Conservation (phyloP, 148 eudicot genomes). For the Rhododendron kiyosumense region DNA sequence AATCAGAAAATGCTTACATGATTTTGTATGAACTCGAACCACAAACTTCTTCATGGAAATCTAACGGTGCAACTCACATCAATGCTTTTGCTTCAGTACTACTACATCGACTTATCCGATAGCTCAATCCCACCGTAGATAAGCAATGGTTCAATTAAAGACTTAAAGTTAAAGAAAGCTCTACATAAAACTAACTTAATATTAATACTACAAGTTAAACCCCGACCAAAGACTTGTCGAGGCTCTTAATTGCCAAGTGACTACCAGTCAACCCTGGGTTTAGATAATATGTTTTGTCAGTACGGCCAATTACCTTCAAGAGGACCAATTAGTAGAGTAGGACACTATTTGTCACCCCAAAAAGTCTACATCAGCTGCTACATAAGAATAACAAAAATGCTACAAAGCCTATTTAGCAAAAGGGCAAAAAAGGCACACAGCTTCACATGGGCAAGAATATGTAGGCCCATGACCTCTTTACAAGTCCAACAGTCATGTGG, state of each 20-base stretch:
- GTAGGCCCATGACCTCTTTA: neutral
- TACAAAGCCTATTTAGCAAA: neutral
- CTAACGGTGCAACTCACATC: neutral
- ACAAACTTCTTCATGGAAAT: neutral
- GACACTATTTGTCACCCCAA: neutral
- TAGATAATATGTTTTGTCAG: neutral
- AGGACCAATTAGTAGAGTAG: neutral
- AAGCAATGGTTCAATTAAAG: too few species aligned
- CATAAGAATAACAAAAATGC: slow-evolving; percentile 2
- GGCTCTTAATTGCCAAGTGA: too few species aligned
- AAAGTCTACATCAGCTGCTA: neutral
- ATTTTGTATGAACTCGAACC: neutral
- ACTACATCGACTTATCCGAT: neutral
- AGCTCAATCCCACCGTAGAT: too few species aligned
- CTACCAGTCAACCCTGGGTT: too few species aligned
- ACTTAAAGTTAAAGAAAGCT: too few species aligned
- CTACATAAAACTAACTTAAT: too few species aligned
- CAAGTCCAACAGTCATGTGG: neutral
- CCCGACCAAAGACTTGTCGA: too few species aligned
- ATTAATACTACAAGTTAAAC: too few species aligned
- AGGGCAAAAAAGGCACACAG: neutral
- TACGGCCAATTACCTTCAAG: neutral
- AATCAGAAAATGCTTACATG: neutral
- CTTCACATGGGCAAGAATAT: slow-evolving; percentile 5
- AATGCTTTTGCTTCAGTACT: neutral